phyloP scores from a whole-genome alignment of 75 land plant genomes.

The Picea glauca region DNA sequence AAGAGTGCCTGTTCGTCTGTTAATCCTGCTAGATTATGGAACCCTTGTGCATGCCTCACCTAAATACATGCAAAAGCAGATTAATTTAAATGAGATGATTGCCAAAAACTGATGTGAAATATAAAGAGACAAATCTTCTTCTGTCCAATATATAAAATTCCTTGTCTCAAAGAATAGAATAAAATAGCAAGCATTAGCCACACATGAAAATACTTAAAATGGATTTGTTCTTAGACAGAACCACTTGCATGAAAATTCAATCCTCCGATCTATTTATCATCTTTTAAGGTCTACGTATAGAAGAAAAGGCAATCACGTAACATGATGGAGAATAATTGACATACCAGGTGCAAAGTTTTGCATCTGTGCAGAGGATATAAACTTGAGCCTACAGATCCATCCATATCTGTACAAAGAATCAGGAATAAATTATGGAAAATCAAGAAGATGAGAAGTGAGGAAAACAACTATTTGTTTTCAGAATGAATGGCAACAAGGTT shows the following conservation, averaged over 20 bases:
- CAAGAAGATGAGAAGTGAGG: no score
- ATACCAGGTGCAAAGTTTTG: slow-evolving; percentile 10
- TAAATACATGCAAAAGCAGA: slow-evolving; percentile 7
- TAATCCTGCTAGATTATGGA: slow-evolving; percentile 87
- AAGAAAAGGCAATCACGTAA: not conserved
- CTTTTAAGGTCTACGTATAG: not conserved
- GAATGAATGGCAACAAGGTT: no score
- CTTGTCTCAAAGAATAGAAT: not conserved
- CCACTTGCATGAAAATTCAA: not conserved
- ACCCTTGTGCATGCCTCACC: slow-evolving; percentile 96
- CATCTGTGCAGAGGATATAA: slow-evolving; percentile 17
- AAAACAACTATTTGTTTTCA: no score
- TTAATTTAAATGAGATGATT: not conserved
- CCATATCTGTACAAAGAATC: slow-evolving; percentile 6
- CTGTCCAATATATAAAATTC: not conserved
- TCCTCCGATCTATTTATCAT: not conserved
- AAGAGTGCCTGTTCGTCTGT: slow-evolving; percentile 47
- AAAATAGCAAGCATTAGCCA: no score
- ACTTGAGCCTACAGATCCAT: not conserved
- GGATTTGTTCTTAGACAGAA: not conserved
- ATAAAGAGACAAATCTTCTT: not conserved
- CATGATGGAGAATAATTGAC: not conserved
- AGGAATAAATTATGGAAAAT: not conserved
- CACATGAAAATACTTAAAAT: slow-evolving; percentile 1
- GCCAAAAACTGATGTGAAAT: not conserved